Evolutionary conservation across 768 basidiomycete genomes (phyloP).

Genomic region (Leucogyrophana mollusca): DNA sequence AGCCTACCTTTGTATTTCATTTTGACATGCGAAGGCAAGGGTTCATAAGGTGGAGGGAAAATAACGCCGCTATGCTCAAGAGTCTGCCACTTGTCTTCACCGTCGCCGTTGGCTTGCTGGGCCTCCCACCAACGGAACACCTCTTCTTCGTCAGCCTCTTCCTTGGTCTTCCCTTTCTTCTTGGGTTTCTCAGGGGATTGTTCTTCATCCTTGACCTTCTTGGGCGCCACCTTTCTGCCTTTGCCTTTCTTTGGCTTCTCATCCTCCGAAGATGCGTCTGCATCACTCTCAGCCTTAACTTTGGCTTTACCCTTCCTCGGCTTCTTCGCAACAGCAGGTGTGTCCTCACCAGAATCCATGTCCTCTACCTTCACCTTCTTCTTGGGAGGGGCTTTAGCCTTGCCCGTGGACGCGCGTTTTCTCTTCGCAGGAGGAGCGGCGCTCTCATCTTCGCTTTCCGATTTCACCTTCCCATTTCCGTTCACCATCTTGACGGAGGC

Average conservation of each 20-base stretch:
- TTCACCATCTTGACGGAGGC: constrained; percentile 34
- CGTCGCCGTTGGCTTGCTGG: constrained; percentile 68
- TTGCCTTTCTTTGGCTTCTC: constrained; percentile 47
- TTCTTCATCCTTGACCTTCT: constrained; percentile 57
- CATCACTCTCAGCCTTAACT: constrained; percentile 49
- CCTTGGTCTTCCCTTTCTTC: constrained; percentile 56
- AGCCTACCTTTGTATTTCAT: constrained; percentile 91
- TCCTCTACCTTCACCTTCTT: constrained; percentile 67
- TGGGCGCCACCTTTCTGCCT: constrained; percentile 45
- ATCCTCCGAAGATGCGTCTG: constrained; percentile 42
- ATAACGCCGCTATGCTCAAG: constrained; percentile 92
- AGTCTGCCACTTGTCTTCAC: constrained; percentile 88
- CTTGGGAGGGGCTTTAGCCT: constrained; percentile 53
- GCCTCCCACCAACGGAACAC: constrained; percentile 88
- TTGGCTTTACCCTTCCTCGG: constrained; percentile 42
- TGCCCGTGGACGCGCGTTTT: constrained; percentile 44
- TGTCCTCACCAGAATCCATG: constrained; percentile 29
- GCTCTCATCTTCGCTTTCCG: constrained; percentile 40
- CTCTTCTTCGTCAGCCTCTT: constrained; percentile 65
- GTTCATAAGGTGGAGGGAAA: constrained; percentile 93
- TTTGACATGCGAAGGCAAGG: constrained; percentile 78
- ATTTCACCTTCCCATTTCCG: constrained; percentile 34
- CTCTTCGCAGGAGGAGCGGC: constrained; percentile 44
- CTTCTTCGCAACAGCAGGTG: constrained; percentile 25
- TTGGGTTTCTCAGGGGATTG: constrained; percentile 51